Base-by-base conservation (phyloP, 2,329 filamentous ascomycete species). In the Aspergillus ochraceoroseus region DNA sequence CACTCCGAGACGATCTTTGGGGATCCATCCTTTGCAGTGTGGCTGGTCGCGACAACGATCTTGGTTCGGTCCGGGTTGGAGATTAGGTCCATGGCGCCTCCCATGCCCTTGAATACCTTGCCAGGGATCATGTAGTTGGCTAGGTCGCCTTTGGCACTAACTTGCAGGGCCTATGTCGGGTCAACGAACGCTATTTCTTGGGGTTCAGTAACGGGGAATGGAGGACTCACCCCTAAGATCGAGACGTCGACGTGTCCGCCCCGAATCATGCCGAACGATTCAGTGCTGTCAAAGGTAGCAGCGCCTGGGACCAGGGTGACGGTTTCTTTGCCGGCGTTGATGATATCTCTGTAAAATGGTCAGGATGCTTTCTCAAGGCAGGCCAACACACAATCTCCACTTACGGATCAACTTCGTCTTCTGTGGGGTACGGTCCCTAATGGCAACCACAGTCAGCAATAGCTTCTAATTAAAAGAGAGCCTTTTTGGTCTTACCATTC, bases 101-200 rank as follows among this genome's bases (percentile, higher is more conserved):
- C 87, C 81, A 94, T 92, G 12, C 87, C 87, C 73, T 92, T 92
- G 66, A 88, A 62, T 7, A 87, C 79, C 65, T 90, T 92, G 15
- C 87, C 87, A 0, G 87, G 87, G 48, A 94, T 84, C 83, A 92
- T 92, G 72, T 87, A 94, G 66, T 92, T 92, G 31, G 87, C 87
- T 38, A 94, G 67, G 59, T 94, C 87, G 17, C 87, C 87, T 2
- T 76, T 72, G 0, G 85, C 85, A 49, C 79, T 83, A 14, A 92
- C 86, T 68, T 94, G 85, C 51, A 90, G 78, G 2, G 86, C 83
- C 38, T 53, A 33, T 41, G 8, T 34, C 11, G 11, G 18, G 25
- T 30, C n/a, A 35, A 12, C 17, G n/a, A 4, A 2, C 2, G n/a
- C n/a, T n/a, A n/a, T 7, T 7, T 4, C n/a, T 22, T 8, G 18